A percentile compares a stretch with the other conserved stretches of the same genome.
phyloP scores from a whole-genome alignment of 805 yeast species.

The Cyberlindnera lachancei region DNA sequence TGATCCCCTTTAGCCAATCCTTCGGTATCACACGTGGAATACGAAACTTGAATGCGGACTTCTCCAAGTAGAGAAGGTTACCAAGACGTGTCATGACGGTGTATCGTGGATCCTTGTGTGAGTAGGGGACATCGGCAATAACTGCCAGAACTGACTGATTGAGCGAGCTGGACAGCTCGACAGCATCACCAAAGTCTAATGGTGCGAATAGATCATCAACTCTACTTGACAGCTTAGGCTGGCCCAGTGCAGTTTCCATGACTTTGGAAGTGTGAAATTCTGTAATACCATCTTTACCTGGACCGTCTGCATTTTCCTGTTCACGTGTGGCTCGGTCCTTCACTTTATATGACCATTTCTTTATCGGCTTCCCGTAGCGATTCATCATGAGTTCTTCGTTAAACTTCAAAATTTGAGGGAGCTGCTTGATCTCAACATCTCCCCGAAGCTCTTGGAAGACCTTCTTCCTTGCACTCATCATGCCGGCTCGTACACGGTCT shows the following conservation, averaged over 20 bases:
- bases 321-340: conserved; percentile 1
- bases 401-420: conserved; percentile 5
- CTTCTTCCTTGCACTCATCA: conserved; percentile 7
- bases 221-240: conserved; percentile 2
- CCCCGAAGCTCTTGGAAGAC: conserved; percentile 15
- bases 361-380: conserved; percentile 9
- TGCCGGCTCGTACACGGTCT: background rate
- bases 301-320: background rate
- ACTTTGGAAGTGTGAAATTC: conserved; percentile 1
- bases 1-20: conserved; percentile 24
- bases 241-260: background rate
- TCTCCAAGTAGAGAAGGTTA: conserved; percentile 41
- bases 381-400: conserved; percentile 2
- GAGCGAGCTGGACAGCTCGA: conserved; percentile 37
- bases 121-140: conserved; percentile 45
- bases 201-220: conserved; percentile 13
- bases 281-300: background rate
- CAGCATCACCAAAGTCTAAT: conserved; percentile 51
- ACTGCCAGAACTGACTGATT: conserved; percentile 42
- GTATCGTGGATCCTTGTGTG: conserved; percentile 44
- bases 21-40: conserved; percentile 46
- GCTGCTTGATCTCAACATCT: conserved; percentile 3
- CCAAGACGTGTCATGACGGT: conserved; percentile 54
- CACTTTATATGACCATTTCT: conserved; percentile 3
- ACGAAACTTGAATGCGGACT: conserved; percentile 38